A percentile compares a stretch with the other conserved stretches of the same genome.
phyloP scores from a whole-genome alignment of 2,329 filamentous ascomycete species.

The Aspergillus vadensis region DNA sequence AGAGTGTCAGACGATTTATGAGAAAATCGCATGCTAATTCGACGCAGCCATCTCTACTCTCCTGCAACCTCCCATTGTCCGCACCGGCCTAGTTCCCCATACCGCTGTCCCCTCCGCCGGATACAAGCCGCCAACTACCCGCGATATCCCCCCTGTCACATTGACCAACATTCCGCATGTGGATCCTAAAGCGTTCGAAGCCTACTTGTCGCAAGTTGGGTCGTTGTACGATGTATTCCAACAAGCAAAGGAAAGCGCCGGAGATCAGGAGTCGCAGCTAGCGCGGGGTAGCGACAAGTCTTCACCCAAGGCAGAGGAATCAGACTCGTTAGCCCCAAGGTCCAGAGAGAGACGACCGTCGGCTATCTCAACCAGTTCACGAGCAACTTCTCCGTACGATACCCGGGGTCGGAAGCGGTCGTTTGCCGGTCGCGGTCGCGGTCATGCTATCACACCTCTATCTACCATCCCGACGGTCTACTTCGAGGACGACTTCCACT shows the following conservation, averaged over 20 bases:
- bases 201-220: constrained; percentile 83
- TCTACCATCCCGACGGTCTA: constrained; percentile 92
- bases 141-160: constrained; percentile 90
- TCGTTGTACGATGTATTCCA: constrained; percentile 86
- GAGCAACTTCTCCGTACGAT: constrained; percentile 50
- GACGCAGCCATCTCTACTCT: constrained; percentile 81
- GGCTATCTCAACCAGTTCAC: constrained; percentile 46
- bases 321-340: constrained; percentile 51
- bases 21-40: constrained; percentile 15
- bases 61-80: constrained; percentile 85
- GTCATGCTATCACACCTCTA: constrained; percentile 77
- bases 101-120: constrained; percentile 67
- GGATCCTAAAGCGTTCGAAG: constrained; percentile 75
- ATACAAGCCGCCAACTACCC: constrained; percentile 79
- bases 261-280: constrained; percentile 58
- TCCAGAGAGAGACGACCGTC: constrained; percentile 46
- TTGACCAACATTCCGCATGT: constrained; percentile 85
- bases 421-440: constrained; percentile 56
- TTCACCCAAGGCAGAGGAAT: constrained; percentile 50
- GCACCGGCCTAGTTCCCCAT: constrained; percentile 82
- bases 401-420: constrained; percentile 53
- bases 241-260: constrained; percentile 75
- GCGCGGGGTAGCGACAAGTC: constrained; percentile 49
- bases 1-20: not conserved
- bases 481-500: constrained; percentile 90